Base-by-base conservation (phyloP, 805 yeast genomes). In the Alloascoidea hylecoeti region DNA sequence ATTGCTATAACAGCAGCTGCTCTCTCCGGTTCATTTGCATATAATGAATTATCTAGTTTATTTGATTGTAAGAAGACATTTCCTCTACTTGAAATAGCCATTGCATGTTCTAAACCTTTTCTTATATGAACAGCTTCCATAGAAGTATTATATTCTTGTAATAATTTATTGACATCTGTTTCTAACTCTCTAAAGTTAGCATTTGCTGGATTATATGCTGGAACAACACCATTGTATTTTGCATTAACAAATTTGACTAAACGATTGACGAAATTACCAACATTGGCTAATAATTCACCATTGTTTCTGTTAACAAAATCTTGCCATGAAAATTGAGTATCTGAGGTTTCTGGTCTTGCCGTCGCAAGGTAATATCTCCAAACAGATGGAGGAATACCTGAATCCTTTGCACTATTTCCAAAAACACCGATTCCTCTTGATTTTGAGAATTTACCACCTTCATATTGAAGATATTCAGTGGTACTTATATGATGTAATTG, bases 371-470 rank as follows among this genome's bases (percentile, higher is more conserved):
- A 92, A 61, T 89, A 92, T 70, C 99, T 78, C 98, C 98, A 92
- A 33, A 92, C 96, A 34, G 95, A 80, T 35, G 96, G 76, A 3
- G 94, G 66, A 23, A 92, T 60, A 32, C 96, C 96, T 28, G 94
- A 83, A 28, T 83, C 96, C 61, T 85, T 75, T 33, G 97, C 99
- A 53, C 84, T 88, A 63, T 89, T 89, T 55, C 99, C 99, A 54
- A 92, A 92, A 34, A 92, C 99, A 61, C 99, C 99, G 44, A 89
- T 72, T 49, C 92, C 92, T 63, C 98, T 77, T n/a, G 95, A 84
- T 63, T 92, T 92, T 40, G 97, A 89, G 66, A 92, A 92, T 60
- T 92, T 92, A 46, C 98, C 98, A 44, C 89, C 94, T 65, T 92
- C 99, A 53, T 92, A 92, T 60, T 92, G 97, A 52, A 92, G 68